Conservation (phyloP, 2,329 filamentous ascomycete species). For the Exserohilum rostratum region DNA sequence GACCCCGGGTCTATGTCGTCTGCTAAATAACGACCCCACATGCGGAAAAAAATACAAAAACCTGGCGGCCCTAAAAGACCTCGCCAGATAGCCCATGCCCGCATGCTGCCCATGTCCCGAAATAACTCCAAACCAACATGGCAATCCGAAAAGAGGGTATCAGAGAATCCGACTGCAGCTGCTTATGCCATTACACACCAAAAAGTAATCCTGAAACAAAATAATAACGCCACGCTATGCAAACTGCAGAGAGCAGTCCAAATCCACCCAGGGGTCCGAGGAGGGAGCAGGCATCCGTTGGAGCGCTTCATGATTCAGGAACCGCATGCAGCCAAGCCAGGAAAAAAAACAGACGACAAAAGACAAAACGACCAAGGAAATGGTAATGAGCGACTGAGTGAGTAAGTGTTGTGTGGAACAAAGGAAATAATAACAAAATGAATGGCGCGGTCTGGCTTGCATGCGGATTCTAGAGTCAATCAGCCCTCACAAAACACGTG, state of each 20-base stretch:
- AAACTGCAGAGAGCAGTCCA: conserved; percentile 12
- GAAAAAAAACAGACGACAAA: conserved; percentile 11
- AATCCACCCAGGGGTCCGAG: conserved; percentile 6
- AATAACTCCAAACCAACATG: conserved; percentile 5
- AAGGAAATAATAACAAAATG: conserved; percentile 45
- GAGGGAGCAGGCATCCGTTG: background rate
- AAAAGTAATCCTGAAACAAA: conserved; percentile 20
- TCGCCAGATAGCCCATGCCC: conserved; percentile 1
- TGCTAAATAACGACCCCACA: background rate
- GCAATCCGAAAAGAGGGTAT: conserved; percentile 23
- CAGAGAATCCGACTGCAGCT: conserved; percentile 25
- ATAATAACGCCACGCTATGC: conserved; percentile 37
- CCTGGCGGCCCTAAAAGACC: conserved; percentile 3
- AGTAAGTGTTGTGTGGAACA: conserved; percentile 39
- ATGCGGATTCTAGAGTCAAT: conserved; percentile 25
- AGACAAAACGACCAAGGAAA: conserved; percentile 15
- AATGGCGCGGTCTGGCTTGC: conserved; percentile 43
- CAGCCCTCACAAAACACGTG: conserved; percentile 21
- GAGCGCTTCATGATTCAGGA: conserved; percentile 8
- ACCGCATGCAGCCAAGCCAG: conserved; percentile 30
- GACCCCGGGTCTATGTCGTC: conserved; percentile 12
- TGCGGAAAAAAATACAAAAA: conserved; percentile 1
- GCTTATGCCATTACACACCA: conserved; percentile 34
- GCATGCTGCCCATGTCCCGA: conserved; percentile 7
- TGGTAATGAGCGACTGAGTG: conserved; percentile 14